phyloP scores from a whole-genome alignment of 1,284 basidiomycete species.

The Sphagnurus paluster region DNA sequence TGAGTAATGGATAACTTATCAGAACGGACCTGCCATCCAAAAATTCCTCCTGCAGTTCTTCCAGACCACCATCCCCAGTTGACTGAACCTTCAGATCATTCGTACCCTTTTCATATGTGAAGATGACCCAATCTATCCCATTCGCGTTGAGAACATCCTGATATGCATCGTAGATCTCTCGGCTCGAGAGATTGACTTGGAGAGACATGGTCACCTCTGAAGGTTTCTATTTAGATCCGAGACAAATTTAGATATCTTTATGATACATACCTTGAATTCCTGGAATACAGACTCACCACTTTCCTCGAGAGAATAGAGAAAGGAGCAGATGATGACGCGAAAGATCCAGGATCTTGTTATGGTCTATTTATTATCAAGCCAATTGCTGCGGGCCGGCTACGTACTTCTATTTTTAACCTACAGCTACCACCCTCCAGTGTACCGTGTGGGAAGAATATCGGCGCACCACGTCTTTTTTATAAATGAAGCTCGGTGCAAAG shows the following conservation, averaged over 20 bases:
- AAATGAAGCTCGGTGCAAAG: too few species aligned
- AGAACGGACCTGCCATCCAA: slow-evolving; percentile 81
- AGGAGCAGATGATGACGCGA: slow-evolving; percentile 9
- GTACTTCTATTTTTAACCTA: too few species aligned
- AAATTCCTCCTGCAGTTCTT: slow-evolving; percentile 93
- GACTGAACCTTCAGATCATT: slow-evolving; percentile 91
- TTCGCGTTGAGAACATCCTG: slow-evolving; percentile 75
- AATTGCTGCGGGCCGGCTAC: background rate
- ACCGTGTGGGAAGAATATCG: too few species aligned
- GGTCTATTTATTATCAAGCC: slow-evolving; percentile 7
- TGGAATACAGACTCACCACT: background rate
- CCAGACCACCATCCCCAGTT: slow-evolving; percentile 83
- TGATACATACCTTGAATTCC: background rate
- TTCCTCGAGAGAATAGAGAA: background rate
- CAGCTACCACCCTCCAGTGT: too few species aligned
- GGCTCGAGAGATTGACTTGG: slow-evolving; percentile 72
- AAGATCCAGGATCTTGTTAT: slow-evolving; percentile 9
- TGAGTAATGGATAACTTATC: background rate
- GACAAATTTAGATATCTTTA: too few species aligned
- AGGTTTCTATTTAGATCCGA: background rate
- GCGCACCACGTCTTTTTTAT: too few species aligned
- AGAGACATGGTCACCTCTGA: slow-evolving; percentile 59
- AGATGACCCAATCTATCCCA: slow-evolving; percentile 85
- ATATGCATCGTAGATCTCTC: slow-evolving; percentile 77
- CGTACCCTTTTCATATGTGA: slow-evolving; percentile 82